Evolutionary conservation across 2,329 filamentous ascomycete species (phyloP), one percentile per base, ranked within the genome.

Genomic region (Aspergillus puulaauensis): DNA sequence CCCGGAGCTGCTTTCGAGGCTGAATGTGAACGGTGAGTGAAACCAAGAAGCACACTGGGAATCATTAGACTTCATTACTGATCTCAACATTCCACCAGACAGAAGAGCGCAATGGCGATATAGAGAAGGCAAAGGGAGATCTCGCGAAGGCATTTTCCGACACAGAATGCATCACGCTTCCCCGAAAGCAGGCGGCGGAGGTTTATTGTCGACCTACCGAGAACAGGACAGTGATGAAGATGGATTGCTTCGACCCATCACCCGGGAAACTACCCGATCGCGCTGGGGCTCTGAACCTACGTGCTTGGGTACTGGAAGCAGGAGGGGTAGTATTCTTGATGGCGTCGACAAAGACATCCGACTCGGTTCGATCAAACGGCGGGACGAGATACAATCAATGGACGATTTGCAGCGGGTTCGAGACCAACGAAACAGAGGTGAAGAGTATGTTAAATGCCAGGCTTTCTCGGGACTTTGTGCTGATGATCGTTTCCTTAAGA

Each of bases 341-440:
- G 61, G 58, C 1, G 63, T 61, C 3, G 68, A 69, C 40, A 61
- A 65, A 58, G 66, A 63, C 52, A 66, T 65, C n/a, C 65, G 61
- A 19, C 40, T 70, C 14, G 66, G 65, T n/a, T 62, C 64, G 48
- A 66, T 73, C 31, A 65, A 61, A 40, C 39, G 54, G 46, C 62
- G 63, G 48, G 67, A 65, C 41, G 72, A 73, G 41, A 66, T 72
- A 37, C 63, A 66, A 24, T 74, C 69, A 5, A 65, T 66, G 66
- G 68, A 67, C 23, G 74, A 77, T 54, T 61, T 79, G 48, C 70
- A 72, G 43, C 65, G 64, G 52, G 65, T 72, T 35, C 72, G 61
- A 52, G 85, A 90, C 68, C 79, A 80, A 51, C 95, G 93, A 88
- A 91, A 90, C 73, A 85, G 88, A 70, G 85, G 87, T 57, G 90